Conservation (phyloP, 306 rosid species). For the Hippophae gyantsensis region DNA sequence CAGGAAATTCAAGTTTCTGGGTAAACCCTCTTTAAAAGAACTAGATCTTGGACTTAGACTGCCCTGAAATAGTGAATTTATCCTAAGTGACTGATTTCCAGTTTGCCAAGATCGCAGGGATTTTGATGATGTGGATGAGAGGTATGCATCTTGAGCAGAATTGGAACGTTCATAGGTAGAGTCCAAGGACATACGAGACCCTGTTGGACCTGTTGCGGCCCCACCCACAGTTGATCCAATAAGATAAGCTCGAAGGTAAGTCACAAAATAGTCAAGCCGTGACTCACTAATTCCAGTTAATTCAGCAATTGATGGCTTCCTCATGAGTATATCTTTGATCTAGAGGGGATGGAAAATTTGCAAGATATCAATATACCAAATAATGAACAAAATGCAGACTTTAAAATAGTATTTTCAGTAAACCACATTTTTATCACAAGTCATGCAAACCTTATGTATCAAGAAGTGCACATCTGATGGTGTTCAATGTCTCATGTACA, state of each 20-base stretch:
- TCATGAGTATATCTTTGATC: conserved; percentile 73
- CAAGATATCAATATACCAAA: conserved; percentile 1
- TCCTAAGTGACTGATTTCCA: conserved; percentile 50
- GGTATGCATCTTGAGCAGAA: conserved; percentile 37
- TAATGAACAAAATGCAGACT: neutral
- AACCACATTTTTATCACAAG: neutral
- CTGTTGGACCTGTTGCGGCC: conserved; percentile 25
- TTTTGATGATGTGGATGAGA: conserved; percentile 38
- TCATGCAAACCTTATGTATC: too few relatives aligned
- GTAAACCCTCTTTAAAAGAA: conserved; percentile 79
- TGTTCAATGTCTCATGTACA: too few relatives aligned
- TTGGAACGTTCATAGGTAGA: conserved; percentile 23
- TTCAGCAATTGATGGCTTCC: conserved; percentile 74
- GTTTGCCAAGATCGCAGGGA: conserved; percentile 52
- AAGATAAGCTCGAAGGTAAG: conserved; percentile 85
- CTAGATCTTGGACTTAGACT: conserved; percentile 80
- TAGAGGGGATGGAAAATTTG: conserved; percentile 14
- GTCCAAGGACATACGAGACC: conserved; percentile 18
- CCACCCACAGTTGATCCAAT: conserved; percentile 48
- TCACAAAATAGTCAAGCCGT: conserved; percentile 83
- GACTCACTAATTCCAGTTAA: conserved; percentile 88
- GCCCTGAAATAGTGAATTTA: conserved; percentile 54
- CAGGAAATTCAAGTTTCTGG: conserved; percentile 48
- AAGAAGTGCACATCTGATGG: too few relatives aligned
- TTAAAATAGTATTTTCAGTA: neutral